Evolutionary conservation across 352 stramenopile genomes (phyloP).

Genomic region (Phytopythium aichiense): DNA sequence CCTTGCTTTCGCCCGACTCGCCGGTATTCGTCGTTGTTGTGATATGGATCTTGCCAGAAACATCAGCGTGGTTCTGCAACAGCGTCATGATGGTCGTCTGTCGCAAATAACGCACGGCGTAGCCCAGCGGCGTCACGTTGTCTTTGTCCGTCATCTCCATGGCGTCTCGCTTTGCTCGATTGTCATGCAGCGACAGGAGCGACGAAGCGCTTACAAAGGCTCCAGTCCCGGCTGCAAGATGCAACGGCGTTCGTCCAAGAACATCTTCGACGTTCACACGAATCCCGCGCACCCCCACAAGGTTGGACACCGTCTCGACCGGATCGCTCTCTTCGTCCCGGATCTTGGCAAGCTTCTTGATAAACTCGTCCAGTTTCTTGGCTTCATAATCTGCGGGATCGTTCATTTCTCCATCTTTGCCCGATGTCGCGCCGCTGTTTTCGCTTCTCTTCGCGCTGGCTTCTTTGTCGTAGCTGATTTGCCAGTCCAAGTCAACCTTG

Average conservation of each 20-base stretch:
- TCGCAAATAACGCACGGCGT: slow-evolving; percentile 50
- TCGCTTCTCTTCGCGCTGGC: slow-evolving; percentile 27
- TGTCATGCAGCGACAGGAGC: slow-evolving; percentile 35
- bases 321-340: slow-evolving; percentile 48
- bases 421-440: slow-evolving; percentile 10
- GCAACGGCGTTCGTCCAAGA: slow-evolving; percentile 52
- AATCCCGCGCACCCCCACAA: slow-evolving; percentile 44
- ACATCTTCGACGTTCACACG: slow-evolving; percentile 33
- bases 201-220: slow-evolving; percentile 71
- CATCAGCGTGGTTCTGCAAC: slow-evolving; percentile 53
- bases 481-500: slow-evolving; percentile 71
- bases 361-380: slow-evolving; percentile 44
- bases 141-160: slow-evolving; percentile 39
- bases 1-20: slow-evolving; percentile 4
- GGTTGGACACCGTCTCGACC: slow-evolving; percentile 73
- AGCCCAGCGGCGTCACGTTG: slow-evolving; percentile 51
- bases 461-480: slow-evolving; percentile 35
- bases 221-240: slow-evolving; percentile 66
- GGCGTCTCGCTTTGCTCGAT: slow-evolving; percentile 17
- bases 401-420: slow-evolving; percentile 32
- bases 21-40: slow-evolving; percentile 4
- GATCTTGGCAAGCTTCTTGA: slow-evolving; percentile 35
- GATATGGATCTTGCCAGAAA: slow-evolving; percentile 45
- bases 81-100: slow-evolving; percentile 78
- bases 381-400: slow-evolving; percentile 26